These are phyloP conservation scores for Cucumis melo DNA, from an alignment of 306 rosid species.

Conservation along the genomic window DNA sequence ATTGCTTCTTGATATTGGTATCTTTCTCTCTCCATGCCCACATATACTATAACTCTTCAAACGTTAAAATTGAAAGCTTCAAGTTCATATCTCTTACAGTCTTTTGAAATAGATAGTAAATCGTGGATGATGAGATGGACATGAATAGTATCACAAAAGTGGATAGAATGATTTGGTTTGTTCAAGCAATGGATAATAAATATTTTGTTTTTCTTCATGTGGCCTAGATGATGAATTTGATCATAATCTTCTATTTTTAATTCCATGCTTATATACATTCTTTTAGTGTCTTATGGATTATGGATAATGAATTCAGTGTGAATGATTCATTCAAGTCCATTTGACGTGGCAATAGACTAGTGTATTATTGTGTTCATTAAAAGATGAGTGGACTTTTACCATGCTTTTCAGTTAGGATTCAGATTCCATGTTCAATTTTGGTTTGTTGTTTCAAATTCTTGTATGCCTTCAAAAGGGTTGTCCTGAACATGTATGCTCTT, in stretches of 20 bases:
- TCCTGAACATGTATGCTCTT: background rate
- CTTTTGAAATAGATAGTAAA: background rate
- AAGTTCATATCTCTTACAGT: background rate
- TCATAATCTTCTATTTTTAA: background rate
- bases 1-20: conserved; percentile 82
- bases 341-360: background rate
- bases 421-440: background rate
- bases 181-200: background rate
- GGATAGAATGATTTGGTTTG: background rate
- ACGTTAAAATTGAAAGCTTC: background rate
- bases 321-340: background rate
- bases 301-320: background rate
- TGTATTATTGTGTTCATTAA: background rate
- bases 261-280: background rate
- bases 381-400: background rate
- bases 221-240: background rate
- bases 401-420: background rate
- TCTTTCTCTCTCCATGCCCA: background rate
- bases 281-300: background rate
- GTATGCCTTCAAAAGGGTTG: background rate
- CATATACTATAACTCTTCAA: background rate
- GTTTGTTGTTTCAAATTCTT: background rate
- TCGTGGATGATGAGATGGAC: background rate
- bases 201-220: background rate
- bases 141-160: background rate